Conservation (phyloP, 495 filamentous ascomycete genomes). For the Symbiotaphrina buchneri region DNA sequence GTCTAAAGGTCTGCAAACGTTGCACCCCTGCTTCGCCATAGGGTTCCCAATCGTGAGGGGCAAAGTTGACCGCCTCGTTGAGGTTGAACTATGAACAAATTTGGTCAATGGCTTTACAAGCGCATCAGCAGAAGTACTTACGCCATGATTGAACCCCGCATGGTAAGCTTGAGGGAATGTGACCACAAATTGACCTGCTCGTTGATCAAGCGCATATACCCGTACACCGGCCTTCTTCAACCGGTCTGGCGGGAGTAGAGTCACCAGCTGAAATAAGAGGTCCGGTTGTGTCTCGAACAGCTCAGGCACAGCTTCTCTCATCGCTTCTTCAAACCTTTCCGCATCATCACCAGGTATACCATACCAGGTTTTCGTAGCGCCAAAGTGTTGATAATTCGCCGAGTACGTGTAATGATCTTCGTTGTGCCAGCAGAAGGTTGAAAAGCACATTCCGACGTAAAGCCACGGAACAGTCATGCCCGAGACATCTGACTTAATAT, state of each 20-base stretch:
- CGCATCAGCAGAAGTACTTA: slow-evolving; percentile 15
- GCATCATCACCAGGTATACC: slow-evolving; percentile 89
- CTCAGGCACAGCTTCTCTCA: slow-evolving; percentile 87
- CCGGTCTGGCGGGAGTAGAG: slow-evolving; percentile 79
- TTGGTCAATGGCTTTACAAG: slow-evolving; percentile 9
- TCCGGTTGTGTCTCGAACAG: slow-evolving; percentile 95
- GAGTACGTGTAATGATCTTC: slow-evolving; percentile 98
- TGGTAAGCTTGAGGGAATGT: slow-evolving; percentile 89
- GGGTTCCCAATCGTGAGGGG: slow-evolving; percentile 90
- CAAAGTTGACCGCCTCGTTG: slow-evolving; percentile 98
- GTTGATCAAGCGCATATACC: slow-evolving; percentile 82
- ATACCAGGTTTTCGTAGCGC: slow-evolving; percentile 98
- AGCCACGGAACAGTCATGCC: slow-evolving; percentile 99
- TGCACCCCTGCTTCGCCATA: slow-evolving; percentile 74
- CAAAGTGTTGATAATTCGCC: slow-evolving; percentile 96
- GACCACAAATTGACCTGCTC: slow-evolving; percentile 88
- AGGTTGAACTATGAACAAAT: slow-evolving; percentile 56
- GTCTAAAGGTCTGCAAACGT: slow-evolving; percentile 66
- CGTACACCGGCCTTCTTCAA: slow-evolving; percentile 85
- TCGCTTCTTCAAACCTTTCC: slow-evolving; percentile 82
- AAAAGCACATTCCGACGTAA: slow-evolving; percentile 99
- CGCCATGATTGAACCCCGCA: slow-evolving; percentile 77
- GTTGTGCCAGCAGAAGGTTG: slow-evolving; percentile 98
- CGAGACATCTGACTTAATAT: slow-evolving; percentile 98
- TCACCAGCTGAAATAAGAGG: slow-evolving; percentile 90